These are phyloP conservation scores for Pseudotsuga menziesii DNA, from an alignment of 75 land plant species.

Conservation along the genomic window DNA sequence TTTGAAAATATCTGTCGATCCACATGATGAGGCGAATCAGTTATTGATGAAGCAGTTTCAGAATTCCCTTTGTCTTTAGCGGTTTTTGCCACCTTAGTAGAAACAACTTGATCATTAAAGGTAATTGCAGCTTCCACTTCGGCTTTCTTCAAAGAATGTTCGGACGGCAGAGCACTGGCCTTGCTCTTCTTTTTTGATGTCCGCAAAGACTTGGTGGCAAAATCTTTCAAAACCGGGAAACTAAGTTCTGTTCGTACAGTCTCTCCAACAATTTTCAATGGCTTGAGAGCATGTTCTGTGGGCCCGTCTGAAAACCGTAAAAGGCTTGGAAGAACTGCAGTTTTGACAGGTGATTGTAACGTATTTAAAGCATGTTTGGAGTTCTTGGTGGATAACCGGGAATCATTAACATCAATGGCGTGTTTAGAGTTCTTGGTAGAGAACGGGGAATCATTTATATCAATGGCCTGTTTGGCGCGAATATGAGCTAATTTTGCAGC, in stretches of 20 bases:
- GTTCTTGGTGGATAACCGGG: not conserved
- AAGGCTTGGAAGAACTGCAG: not conserved
- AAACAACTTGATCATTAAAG: not conserved
- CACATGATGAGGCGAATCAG: not conserved
- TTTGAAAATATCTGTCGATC: not conserved
- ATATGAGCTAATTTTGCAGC: slow-evolving; percentile 3
- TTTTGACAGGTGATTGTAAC: not conserved
- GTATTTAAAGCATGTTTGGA: not conserved
- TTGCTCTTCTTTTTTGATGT: slow-evolving; percentile 6
- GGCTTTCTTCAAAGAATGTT: not conserved
- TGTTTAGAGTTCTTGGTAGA: not conserved
- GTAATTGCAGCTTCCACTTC: not conserved
- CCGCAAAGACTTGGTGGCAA: slow-evolving; percentile 6
- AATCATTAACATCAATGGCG: not conserved
- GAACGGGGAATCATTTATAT: not conserved
- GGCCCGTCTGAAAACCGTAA: not conserved
- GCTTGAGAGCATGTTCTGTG: not conserved
- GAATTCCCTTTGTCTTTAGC: not conserved
- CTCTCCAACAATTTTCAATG: not conserved
- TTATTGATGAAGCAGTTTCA: not conserved
- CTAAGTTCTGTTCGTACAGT: not conserved
- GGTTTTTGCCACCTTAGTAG: not conserved
- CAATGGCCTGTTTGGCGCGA: not conserved
- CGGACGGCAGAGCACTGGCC: not conserved
- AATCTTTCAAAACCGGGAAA: slow-evolving; percentile 9